Evolutionary conservation across 352 stramenopile genomes (phyloP).

Genomic region (Phytophthora macrochlamydospora): DNA sequence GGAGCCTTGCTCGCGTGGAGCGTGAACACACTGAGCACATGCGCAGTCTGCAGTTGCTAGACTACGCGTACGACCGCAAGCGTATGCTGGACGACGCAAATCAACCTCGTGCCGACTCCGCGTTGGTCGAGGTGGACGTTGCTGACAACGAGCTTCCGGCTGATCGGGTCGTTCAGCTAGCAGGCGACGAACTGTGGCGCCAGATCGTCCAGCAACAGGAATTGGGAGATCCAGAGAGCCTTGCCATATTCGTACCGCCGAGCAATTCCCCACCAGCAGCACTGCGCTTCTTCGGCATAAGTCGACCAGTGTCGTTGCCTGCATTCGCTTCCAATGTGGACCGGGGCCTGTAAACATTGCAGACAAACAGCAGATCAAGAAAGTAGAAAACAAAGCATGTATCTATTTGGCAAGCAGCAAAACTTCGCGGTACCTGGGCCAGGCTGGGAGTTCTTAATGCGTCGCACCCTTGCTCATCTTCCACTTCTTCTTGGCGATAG

Average conservation of each 20-base stretch:
- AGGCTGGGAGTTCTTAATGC: constrained; percentile 44
- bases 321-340: constrained; percentile 58
- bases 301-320: constrained; percentile 40
- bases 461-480: constrained; percentile 70
- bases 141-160: constrained; percentile 32
- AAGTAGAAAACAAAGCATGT: constrained; percentile 31
- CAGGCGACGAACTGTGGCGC: constrained; percentile 54
- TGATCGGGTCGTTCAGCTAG: constrained; percentile 35
- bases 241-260: constrained; percentile 55
- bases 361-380: constrained; percentile 9
- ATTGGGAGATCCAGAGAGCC: constrained; percentile 32
- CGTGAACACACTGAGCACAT: constrained; percentile 70
- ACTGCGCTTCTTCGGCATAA: constrained; percentile 64
- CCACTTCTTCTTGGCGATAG: constrained; percentile 86
- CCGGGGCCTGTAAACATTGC: constrained; percentile 28
- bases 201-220: constrained; percentile 49
- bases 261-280: constrained; percentile 70
- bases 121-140: constrained; percentile 55
- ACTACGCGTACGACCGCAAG: constrained; percentile 75
- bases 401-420: constrained; percentile 51
- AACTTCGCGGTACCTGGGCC: constrained; percentile 15
- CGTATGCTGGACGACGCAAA: constrained; percentile 49
- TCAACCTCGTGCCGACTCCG: constrained; percentile 56
- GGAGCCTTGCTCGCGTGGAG: constrained; percentile 50
- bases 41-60: constrained; percentile 70